Evolutionary conservation across 2,329 filamentous ascomycete species (phyloP), one percentile per base, ranked within the genome.

Genomic region (Lachnellula cervina): DNA sequence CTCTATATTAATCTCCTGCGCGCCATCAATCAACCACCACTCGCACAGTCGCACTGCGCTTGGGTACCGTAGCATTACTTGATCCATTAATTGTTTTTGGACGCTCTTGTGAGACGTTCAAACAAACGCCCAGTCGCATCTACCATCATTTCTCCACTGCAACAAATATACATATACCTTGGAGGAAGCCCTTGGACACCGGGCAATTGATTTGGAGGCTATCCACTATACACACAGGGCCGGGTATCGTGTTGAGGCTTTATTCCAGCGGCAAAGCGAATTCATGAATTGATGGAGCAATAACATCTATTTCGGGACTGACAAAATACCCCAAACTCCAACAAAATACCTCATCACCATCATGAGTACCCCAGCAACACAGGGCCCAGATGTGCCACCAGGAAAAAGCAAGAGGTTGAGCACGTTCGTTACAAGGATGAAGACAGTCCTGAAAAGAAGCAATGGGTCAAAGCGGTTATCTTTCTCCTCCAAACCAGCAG

Each of bases 381-480:
- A 51, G 28, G 61, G 57, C 21, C 60, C 63, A 17, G 56, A 45
- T n/a, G 58, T 52, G 32, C 56, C 61, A 1, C 46, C 21, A 17
- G 59, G 63, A 57, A 65, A 66, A 59, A 64, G 64, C 57, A 62
- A 62, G 50, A 60, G 66, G 35, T 51, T 66, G 47, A 61, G 59
- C 32, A 63, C 59, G 35, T 54, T 64, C 16, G 57, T 68, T 8
- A 59, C 59, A 17, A 58, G 64, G 32, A 65, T 67, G 59, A 68
- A 66, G 65, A 66, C 61, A 7, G 63, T 65, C n/a, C 53, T 68
- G 52, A 66, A 63, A 51, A 62, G 56, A 52, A 59, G 57, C 25
- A 60, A 66, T 57, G 62, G 62, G 19, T 65, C 64, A 3, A 69
- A 61, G 44, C 57, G 64, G 52, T 58, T 66, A 35, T 65, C 66